Evolutionary conservation across 305 asterid species (phyloP).

Genomic region (Fraxinus nigra): DNA sequence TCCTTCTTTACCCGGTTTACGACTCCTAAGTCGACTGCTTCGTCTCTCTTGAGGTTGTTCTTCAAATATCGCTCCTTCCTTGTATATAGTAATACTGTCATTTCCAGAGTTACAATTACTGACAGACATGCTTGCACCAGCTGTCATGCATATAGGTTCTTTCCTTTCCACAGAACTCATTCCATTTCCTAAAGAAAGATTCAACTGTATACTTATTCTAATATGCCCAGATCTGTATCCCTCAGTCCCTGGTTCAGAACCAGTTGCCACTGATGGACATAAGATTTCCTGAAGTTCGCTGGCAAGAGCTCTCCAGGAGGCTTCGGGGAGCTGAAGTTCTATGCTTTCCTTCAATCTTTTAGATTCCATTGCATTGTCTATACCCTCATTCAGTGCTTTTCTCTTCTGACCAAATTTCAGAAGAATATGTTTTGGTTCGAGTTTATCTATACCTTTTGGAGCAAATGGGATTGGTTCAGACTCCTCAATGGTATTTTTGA

Average conservation of each 20-base stretch:
- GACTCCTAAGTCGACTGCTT: slow-evolving; percentile 95
- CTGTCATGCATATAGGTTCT: slow-evolving; percentile 35
- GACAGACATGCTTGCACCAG: slow-evolving; percentile 33
- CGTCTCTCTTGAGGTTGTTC: slow-evolving; percentile 99
- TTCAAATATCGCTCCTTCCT: slow-evolving; percentile 55
- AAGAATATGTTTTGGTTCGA: slow-evolving; percentile 79
- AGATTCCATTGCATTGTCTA: slow-evolving; percentile 34
- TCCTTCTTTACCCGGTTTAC: slow-evolving; percentile 92
- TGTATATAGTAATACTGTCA: slow-evolving; percentile 36
- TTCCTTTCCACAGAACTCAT: slow-evolving; percentile 36
- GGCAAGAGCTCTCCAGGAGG: slow-evolving; percentile 81
- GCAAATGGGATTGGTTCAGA: slow-evolving; percentile 73
- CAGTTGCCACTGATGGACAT: slow-evolving; percentile 33
- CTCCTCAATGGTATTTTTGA: slow-evolving; percentile 77
- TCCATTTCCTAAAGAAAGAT: slow-evolving; percentile 50
- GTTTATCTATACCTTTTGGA: slow-evolving; percentile 92
- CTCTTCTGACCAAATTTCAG: slow-evolving; percentile 83
- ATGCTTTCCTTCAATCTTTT: slow-evolving; percentile 65
- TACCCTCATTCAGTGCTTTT: slow-evolving; percentile 55
- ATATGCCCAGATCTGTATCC: slow-evolving; percentile 47
- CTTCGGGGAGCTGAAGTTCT: slow-evolving; percentile 69
- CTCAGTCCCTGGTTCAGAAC: slow-evolving; percentile 41
- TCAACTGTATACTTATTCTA: slow-evolving; percentile 52
- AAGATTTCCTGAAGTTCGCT: slow-evolving; percentile 58
- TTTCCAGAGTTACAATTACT: slow-evolving; percentile 43